phyloP scores from a whole-genome alignment of 2,329 filamentous ascomycete genomes.

The Huntiella decipiens region DNA sequence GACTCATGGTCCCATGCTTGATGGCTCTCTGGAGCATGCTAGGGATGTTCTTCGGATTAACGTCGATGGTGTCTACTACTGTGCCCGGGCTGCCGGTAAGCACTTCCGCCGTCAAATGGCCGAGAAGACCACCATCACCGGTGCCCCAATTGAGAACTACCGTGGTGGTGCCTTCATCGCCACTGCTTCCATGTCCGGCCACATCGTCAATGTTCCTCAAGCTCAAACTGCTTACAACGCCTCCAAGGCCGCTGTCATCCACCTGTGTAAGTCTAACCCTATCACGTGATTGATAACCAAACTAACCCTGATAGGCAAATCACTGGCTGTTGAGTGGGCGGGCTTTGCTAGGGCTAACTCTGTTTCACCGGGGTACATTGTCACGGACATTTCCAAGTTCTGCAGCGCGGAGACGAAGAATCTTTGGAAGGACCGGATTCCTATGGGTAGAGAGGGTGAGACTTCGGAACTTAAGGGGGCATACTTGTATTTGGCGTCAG shows the following conservation, averaged over 20 bases:
- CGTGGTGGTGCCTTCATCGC: conserved; percentile 53
- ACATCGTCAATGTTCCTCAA: conserved; percentile 62
- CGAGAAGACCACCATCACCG: conserved; percentile 43
- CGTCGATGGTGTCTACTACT: conserved; percentile 62
- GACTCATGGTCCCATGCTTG: conserved; percentile 48
- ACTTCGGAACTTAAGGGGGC: conserved; percentile 63
- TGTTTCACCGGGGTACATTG: conserved; percentile 58
- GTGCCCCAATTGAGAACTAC: conserved; percentile 41
- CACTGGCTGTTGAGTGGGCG: conserved; percentile 55
- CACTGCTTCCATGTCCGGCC: conserved; percentile 61
- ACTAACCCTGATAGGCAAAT: conserved; percentile 28
- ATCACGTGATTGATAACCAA: background rate
- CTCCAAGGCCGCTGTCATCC: conserved; percentile 46
- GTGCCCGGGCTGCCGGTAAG: conserved; percentile 47
- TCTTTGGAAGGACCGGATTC: conserved; percentile 38
- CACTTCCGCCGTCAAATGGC: conserved; percentile 54
- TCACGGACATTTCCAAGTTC: conserved; percentile 45
- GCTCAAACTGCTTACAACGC: conserved; percentile 56
- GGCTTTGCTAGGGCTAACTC: conserved; percentile 55
- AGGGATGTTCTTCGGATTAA: conserved; percentile 51
- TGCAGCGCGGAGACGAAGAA: conserved; percentile 45
- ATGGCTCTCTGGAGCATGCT: conserved; percentile 45
- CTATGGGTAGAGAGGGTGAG: conserved; percentile 40
- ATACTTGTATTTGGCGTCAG: conserved; percentile 63
- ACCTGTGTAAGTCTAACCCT: conserved; percentile 26